These are phyloP conservation scores for Sporobolomyces pararoseus DNA, from an alignment of 768 basidiomycete species.

Conservation along the genomic window DNA sequence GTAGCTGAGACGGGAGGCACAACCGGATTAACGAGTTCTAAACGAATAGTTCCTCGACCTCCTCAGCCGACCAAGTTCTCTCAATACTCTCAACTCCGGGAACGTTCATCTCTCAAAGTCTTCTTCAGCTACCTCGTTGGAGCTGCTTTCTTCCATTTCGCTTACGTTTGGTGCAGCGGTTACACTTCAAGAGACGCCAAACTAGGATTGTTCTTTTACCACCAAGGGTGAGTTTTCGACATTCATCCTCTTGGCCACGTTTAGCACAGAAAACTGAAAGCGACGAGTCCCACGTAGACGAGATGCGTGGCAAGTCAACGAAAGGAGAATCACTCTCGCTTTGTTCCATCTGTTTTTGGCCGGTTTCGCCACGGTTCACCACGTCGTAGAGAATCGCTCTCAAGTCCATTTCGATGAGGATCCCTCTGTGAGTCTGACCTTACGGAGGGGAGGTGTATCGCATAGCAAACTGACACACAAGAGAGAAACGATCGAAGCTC, in stretches of 20 bases:
- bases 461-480: too few species aligned
- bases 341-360: slow-evolving; percentile 23
- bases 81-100: slow-evolving; percentile 5
- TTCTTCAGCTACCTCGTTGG: slow-evolving; percentile 22
- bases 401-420: slow-evolving; percentile 33
- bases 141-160: not conserved
- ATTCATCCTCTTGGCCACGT: not conserved
- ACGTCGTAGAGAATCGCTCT: slow-evolving; percentile 14
- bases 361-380: slow-evolving; percentile 7
- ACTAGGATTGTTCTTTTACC: slow-evolving; percentile 28
- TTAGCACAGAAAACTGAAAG: not conserved
- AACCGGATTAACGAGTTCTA: not conserved
- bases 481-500: not conserved
- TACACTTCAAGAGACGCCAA: slow-evolving; percentile 7
- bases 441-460: too few species aligned
- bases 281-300: not conserved
- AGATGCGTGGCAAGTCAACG: slow-evolving; percentile 37
- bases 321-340: slow-evolving; percentile 29
- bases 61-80: slow-evolving; percentile 25
- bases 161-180: slow-evolving; percentile 27
- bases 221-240: slow-evolving; percentile 28
- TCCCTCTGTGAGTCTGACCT: not conserved
- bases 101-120: not conserved
- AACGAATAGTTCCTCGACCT: slow-evolving; percentile 20
- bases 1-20: not conserved